Base-by-base conservation (phyloP, 352 stramenopile species). In the Phytophthora hibernalis region DNA sequence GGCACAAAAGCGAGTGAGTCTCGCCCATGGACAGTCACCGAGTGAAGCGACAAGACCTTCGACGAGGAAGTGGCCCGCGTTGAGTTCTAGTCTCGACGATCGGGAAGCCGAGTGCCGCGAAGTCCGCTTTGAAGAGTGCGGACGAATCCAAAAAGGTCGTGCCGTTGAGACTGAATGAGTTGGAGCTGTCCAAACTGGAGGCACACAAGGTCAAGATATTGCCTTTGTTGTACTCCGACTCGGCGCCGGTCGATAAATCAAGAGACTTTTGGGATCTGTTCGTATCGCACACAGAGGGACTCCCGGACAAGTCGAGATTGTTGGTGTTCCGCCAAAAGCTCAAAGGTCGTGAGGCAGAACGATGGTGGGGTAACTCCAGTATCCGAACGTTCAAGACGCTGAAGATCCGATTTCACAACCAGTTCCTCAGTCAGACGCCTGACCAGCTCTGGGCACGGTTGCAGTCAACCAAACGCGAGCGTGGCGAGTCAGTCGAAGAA, bases 401-500 rank as follows among this genome's bases (percentile, higher is more conserved):
- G 16, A 45, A 24, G 38, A 24, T 45, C 5, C 40, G 54, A 10
- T 52, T 61, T 3, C 54, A 53, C 5, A 61, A 61, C 13, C 54
- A 43, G 2, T 61, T 47, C 30, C 5, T 61, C 13, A 61, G 42
- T 11, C 16, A 20, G 3, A 51, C 54, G 0, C 15, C 54, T 2
- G 54, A 61, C 3, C 20, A 61, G 6, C 15, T 61, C 1, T 52
- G 26, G 30, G 42, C 43, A 26, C 28, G 28, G 0, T 11, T 61
- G 54, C 8, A 44, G 10, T 35, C 16, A 0, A 51, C 54, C n/a
- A n/a, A n/a, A n/a, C n/a, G n/a, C n/a, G n/a, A n/a, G n/a, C n/a
- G n/a, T n/a, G n/a, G n/a, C n/a, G 11, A 52, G n/a, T 61, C 54
- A 0, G 43, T 61, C 9, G 54, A 61, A 7, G 42, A 61, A 8